Evolutionary conservation across 2,329 filamentous ascomycete species (phyloP).

Genomic region (Ascocoryne sarcoides): DNA sequence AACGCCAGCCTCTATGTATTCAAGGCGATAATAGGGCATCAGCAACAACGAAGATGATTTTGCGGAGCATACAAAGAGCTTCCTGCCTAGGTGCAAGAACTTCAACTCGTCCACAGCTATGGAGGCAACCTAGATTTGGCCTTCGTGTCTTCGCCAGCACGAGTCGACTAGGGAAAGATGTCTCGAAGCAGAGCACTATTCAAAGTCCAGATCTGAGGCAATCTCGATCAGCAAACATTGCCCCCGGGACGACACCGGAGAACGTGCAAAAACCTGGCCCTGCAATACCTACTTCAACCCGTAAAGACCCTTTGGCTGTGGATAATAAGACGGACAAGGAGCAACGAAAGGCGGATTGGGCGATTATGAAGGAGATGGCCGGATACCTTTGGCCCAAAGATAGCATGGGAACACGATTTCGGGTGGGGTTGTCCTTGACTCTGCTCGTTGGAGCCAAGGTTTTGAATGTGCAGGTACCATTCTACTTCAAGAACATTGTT

Average conservation of each 20-base stretch:
- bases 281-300: conserved; percentile 11
- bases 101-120: conserved; percentile 16
- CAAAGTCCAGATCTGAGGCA: conserved; percentile 17
- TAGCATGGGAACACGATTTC: conserved; percentile 70
- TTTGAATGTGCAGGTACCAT: conserved; percentile 94
- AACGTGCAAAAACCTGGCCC: conserved; percentile 16
- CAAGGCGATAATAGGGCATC: conserved; percentile 12
- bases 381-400: conserved; percentile 94
- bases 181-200: conserved; percentile 10
- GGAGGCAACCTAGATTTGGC: conserved; percentile 14
- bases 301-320: conserved; percentile 50
- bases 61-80: conserved; percentile 22
- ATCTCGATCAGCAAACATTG: conserved; percentile 15
- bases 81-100: conserved; percentile 22
- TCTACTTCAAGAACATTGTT: conserved; percentile 98
- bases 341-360: conserved; percentile 95
- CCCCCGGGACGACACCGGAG: conserved; percentile 18
- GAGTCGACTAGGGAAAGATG: conserved; percentile 17
- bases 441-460: conserved; percentile 86
- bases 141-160: conserved; percentile 26
- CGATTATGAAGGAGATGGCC: conserved; percentile 96
- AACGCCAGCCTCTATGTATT: conserved; percentile 9
- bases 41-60: conserved; percentile 21
- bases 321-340: conserved; percentile 67
- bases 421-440: conserved; percentile 76